Base-by-base conservation (phyloP, 768 basidiomycete species). In the Phanerochaete sordida region DNA sequence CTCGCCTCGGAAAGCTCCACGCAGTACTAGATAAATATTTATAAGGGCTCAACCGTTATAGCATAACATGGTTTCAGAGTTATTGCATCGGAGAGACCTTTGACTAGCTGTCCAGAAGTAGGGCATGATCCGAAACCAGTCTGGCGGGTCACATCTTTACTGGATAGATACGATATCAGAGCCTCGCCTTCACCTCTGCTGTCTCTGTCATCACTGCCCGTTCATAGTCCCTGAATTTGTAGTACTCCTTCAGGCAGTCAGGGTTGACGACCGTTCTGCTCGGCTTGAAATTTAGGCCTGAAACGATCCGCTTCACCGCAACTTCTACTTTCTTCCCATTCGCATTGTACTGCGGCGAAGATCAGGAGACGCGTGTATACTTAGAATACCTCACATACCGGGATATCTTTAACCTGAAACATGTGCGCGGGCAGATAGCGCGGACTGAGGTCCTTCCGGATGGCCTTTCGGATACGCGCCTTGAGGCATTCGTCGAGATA, bases 251-350 rank as follows among this genome's bases (percentile, higher is more conserved):
- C 48, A 89, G 75, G 0, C 83, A 81, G 54, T 86, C 85, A 0
- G 88, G 88, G 65, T 90, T 90, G 7, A 86, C 85, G n/a, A 90
- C 87, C 2, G 87, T 90, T 23, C 88, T 87, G 62, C 87, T 90
- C 2, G 88, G 86, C 64, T 82, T 77, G 47, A 88, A 62, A 58
- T 81, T 76, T 11, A 76, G 75, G 1, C 87, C 88, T 21, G 86
- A 89, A 43, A 90, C 78, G 58, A 90, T 87, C 66, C 88, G 86
- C 70, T 90, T 90, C 53, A 89, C 84, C 2, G 86, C 87, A 27
- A 90, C 88, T 72, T 90, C 89, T 43, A 90, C 87, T 68, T 89
- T 90, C 77, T 90, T 91, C 8, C 83, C 84, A 51, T 89, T 90
- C 11, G 88, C 84, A 0, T 87, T 90, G 62, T 89, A 88, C 89